These are phyloP conservation scores for Silene noctiflora DNA, from an alignment of 179 eudicot genomes.

Conservation along the genomic window DNA sequence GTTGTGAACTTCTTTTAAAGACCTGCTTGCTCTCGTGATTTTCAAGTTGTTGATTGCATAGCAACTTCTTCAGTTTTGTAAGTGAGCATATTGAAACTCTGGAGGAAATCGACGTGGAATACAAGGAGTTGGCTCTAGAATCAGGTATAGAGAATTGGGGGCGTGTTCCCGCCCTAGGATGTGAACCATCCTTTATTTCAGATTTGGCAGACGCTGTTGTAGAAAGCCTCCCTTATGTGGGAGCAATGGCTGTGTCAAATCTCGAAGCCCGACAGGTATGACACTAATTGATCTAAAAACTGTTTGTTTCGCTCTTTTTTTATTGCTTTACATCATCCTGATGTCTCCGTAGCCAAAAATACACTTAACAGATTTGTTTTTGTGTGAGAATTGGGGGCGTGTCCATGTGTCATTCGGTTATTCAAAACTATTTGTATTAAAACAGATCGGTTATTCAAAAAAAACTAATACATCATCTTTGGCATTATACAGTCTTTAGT, in stretches of 20 bases:
- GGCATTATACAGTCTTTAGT: conserved; percentile 72
- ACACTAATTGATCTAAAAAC: neutral
- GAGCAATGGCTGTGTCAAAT: conserved; percentile 98
- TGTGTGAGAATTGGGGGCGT: no score
- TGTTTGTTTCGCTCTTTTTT: no score
- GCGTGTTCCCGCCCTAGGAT: conserved; percentile 93
- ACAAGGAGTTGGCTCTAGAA: conserved; percentile 88
- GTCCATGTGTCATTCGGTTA: no score
- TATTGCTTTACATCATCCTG: no score
- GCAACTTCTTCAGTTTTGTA: conserved; percentile 60
- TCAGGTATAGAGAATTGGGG: conserved; percentile 94
- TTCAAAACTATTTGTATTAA: no score
- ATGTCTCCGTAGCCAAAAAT: no score
- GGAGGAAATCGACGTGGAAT: conserved; percentile 97
- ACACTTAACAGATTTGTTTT: no score
- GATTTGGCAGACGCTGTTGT: conserved; percentile 98
- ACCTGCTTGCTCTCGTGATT: neutral
- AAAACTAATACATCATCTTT: conserved; percentile 4
- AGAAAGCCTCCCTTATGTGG: conserved; percentile 98
- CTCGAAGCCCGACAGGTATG: conserved; percentile 95
- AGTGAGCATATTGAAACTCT: conserved; percentile 97
- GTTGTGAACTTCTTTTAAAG: neutral
- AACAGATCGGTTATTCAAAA: no score
- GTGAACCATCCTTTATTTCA: conserved; percentile 84
- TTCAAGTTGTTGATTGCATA: conserved; percentile 2